These are phyloP conservation scores for Ensete ventricosum DNA, from an alignment of 176 grass and related monocot species.

Conservation along the genomic window DNA sequence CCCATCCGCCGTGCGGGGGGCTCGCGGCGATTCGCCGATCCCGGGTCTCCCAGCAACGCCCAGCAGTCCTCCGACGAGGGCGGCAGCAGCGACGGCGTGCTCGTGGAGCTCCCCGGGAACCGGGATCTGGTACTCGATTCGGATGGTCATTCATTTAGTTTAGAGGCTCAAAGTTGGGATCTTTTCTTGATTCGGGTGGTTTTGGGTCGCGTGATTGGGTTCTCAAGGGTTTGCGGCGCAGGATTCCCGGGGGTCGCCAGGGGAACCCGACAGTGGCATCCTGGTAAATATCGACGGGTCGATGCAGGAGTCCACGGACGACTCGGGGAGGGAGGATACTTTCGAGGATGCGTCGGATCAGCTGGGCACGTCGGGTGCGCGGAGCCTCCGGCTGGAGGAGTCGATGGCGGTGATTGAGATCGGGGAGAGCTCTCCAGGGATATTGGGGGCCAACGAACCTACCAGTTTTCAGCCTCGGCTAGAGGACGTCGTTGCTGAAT, in stretches of 20 bases:
- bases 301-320: slow-evolving; percentile 41
- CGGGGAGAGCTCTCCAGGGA: slow-evolving; percentile 30
- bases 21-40: neutral
- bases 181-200: neutral
- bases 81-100: slow-evolving; percentile 91
- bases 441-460: slow-evolving; percentile 18
- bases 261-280: slow-evolving; percentile 53
- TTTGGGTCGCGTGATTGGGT: neutral
- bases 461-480: slow-evolving; percentile 14
- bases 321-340: slow-evolving; percentile 61
- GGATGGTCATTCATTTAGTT: neutral
- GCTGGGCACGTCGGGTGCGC: slow-evolving; percentile 9
- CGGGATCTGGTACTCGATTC: slow-evolving; percentile 18
- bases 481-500: slow-evolving; percentile 40
- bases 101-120: slow-evolving; percentile 81
- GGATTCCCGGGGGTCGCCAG: slow-evolving; percentile 43
- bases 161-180: neutral
- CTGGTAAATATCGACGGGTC: slow-evolving; percentile 58
- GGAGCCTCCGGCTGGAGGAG: slow-evolving; percentile 55
- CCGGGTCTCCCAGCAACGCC: slow-evolving; percentile 30
- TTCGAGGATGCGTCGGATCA: slow-evolving; percentile 84
- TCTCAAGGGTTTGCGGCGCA: slow-evolving; percentile 23
- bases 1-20: neutral
- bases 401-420: slow-evolving; percentile 73
- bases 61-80: slow-evolving; percentile 68